phyloP scores from a whole-genome alignment of 495 filamentous ascomycete species.

The Aspergillus affinis region DNA sequence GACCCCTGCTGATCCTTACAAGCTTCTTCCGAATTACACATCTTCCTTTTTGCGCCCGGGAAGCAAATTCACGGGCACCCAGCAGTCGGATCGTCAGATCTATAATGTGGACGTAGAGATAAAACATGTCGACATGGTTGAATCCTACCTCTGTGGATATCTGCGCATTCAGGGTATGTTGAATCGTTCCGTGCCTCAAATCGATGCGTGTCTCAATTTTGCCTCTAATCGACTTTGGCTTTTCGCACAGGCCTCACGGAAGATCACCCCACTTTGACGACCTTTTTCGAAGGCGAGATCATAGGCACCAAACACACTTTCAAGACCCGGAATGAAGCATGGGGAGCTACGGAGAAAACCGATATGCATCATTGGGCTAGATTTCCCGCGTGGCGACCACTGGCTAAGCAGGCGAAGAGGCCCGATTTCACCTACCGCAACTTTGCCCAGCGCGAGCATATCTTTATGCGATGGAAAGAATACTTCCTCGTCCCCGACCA shows the following conservation, averaged over 20 bases:
- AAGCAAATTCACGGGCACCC: constrained; percentile 84
- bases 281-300: constrained; percentile 98
- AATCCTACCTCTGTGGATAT: constrained; percentile 95
- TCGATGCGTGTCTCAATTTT: neutral
- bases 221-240: constrained; percentile 28
- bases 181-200: neutral
- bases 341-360: constrained; percentile 90
- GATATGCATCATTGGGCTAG: constrained; percentile 93
- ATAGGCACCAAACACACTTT: constrained; percentile 95
- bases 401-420: constrained; percentile 72
- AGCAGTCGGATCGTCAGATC: constrained; percentile 83
- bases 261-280: constrained; percentile 93
- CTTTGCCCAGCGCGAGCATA: constrained; percentile 74
- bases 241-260: constrained; percentile 74
- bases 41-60: constrained; percentile 87
- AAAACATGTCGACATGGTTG: constrained; percentile 91
- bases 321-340: constrained; percentile 81
- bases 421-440: constrained; percentile 71
- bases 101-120: constrained; percentile 98
- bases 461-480: constrained; percentile 99
- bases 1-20: constrained; percentile 19
- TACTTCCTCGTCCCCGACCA: constrained; percentile 97
- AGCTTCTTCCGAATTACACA: constrained; percentile 54
- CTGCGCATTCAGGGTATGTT: constrained; percentile 88
- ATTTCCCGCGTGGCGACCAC: constrained; percentile 81